Conservation (phyloP, 2,329 filamentous ascomycete genomes). For the Phaeosphaeria sp. region DNA sequence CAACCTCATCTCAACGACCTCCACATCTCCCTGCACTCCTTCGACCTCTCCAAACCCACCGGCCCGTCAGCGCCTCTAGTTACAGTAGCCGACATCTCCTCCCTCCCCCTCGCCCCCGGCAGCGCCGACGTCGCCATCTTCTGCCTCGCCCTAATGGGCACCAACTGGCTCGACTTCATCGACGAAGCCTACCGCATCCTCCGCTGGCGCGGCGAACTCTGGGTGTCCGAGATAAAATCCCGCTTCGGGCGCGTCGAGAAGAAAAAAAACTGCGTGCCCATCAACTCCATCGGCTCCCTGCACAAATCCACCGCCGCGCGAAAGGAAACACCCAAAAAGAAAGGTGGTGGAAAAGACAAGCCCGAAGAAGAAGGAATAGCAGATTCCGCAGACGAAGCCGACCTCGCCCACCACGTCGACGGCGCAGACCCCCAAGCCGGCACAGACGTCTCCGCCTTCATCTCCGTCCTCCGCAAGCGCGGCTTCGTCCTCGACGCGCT, state of each 20-base stretch:
- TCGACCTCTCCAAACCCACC: conserved; percentile 81
- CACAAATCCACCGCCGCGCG: no score
- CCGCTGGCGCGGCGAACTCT: conserved; percentile 93
- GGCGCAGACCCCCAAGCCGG: conserved; percentile 70
- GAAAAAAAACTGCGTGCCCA: conserved; percentile 57
- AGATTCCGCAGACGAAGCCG: conserved; percentile 63
- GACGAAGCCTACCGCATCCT: conserved; percentile 94
- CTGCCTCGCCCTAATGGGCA: conserved; percentile 97
- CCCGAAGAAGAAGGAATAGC: conserved; percentile 58
- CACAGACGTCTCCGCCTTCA: conserved; percentile 86
- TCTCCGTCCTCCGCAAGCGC: conserved; percentile 78
- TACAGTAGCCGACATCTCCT: conserved; percentile 86
- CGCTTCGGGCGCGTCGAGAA: conserved; percentile 73
- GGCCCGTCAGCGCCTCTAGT: conserved; percentile 76
- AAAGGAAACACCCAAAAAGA: no score
- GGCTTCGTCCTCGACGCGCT: conserved; percentile 77
- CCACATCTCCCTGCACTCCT: conserved; percentile 79
- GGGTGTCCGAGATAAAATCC: conserved; percentile 96
- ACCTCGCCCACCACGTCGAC: conserved; percentile 70
- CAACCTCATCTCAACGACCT: conserved; percentile 69
- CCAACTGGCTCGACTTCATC: conserved; percentile 96
- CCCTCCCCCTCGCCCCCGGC: conserved; percentile 76
- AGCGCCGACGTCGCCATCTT: conserved; percentile 89
- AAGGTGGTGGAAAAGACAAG: conserved; percentile 53
- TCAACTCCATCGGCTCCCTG: conserved; percentile 67